These are phyloP conservation scores for Prosopis cineraria DNA, from an alignment of 306 rosid genomes.

Conservation along the genomic window DNA sequence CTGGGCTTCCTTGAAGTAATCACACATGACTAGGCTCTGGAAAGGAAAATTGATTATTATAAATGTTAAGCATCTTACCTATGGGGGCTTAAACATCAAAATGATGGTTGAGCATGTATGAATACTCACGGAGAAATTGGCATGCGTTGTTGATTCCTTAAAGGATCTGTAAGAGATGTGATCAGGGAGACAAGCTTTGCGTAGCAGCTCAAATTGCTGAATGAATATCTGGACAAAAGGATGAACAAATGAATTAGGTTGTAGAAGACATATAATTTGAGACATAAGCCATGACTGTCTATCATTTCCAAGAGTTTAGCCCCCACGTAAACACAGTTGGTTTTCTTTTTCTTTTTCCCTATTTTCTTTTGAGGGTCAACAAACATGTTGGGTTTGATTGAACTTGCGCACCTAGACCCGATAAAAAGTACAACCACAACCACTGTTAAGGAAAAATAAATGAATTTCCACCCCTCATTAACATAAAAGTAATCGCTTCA, in stretches of 20 bases:
- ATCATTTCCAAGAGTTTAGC: not conserved
- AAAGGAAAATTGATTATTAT: constrained; percentile 2
- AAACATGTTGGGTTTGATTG: not conserved
- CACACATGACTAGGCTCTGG: constrained; percentile 68
- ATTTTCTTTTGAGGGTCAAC: not conserved
- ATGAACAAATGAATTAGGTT: constrained; percentile 12
- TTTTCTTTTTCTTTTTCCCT: not conserved
- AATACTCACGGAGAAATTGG: constrained; percentile 71
- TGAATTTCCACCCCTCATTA: not conserved
- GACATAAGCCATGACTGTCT: not conserved
- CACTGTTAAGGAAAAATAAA: not conserved
- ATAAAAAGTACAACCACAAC: not conserved
- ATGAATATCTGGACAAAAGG: constrained; percentile 66
- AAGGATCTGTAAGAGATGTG: constrained; percentile 59
- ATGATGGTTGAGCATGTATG: not conserved
- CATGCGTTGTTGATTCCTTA: constrained; percentile 57
- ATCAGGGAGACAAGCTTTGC: constrained; percentile 87
- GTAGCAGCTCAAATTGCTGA: constrained; percentile 95
- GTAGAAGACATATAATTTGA: constrained; percentile 24
- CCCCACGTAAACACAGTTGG: not conserved
- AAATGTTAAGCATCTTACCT: constrained; percentile 7
- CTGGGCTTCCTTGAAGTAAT: constrained; percentile 93
- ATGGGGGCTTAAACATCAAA: not conserved
- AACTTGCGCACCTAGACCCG: not conserved
- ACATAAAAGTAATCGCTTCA: constrained; percentile 7